Percentiles rank a stretch among this genome's conserved stretches.
These are phyloP conservation scores for Fusarium redolens DNA, from an alignment of 2,329 filamentous ascomycete species.

Conservation along the genomic window DNA sequence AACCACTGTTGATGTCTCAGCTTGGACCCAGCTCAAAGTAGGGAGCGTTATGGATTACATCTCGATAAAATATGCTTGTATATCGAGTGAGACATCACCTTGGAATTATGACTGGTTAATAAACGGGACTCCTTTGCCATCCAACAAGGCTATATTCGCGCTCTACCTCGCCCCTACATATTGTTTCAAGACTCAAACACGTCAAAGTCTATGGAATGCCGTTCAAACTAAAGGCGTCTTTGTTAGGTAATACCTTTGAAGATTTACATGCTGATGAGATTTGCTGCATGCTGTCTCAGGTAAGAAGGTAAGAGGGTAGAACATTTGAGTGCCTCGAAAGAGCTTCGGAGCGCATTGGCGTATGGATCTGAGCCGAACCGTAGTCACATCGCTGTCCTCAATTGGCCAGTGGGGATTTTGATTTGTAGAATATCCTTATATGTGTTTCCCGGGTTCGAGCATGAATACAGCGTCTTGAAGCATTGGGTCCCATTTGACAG, in stretches of 20 bases:
- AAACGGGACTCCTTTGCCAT: neutral
- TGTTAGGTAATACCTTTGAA: rapidly evolving
- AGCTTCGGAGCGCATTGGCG: neutral
- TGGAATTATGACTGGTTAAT: neutral
- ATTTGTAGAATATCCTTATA: too few species aligned
- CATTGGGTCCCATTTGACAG: neutral
- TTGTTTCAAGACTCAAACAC: neutral
- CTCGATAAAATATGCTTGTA: neutral
- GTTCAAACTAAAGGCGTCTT: rapidly evolving
- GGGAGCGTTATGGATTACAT: too few species aligned
- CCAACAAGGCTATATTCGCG: neutral
- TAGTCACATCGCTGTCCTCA: neutral
- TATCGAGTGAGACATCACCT: neutral
- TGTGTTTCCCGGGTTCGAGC: too few species aligned
- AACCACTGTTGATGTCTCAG: neutral
- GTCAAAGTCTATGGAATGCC: rapidly evolving
- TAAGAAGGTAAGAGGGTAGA: rapidly evolving
- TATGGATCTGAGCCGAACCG: neutral
- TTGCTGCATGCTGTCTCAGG: rapidly evolving
- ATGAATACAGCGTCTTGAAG: neutral
- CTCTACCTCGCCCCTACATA: rapidly evolving
- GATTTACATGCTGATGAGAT: rapidly evolving
- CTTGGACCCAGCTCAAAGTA: neutral
- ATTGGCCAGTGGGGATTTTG: rapidly evolving
- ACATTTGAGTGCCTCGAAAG: neutral